Base-by-base conservation (phyloP, 2,329 filamentous ascomycete genomes). In the Claviceps paspali region DNA sequence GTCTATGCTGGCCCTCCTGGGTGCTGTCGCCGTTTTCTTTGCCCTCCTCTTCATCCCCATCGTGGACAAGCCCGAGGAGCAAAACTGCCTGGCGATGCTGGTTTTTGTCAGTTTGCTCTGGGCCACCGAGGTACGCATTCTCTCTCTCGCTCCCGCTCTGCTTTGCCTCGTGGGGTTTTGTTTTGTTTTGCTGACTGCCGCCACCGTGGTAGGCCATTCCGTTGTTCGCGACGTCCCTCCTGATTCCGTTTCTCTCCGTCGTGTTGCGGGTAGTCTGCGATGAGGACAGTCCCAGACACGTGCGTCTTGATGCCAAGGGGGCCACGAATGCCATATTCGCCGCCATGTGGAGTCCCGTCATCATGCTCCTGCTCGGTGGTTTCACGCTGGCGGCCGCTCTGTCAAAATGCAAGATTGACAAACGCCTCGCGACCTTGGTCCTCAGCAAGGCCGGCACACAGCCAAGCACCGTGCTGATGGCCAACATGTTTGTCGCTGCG, bases 271-370 rank as follows among this genome's bases (percentile, higher is more conserved):
- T 98, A 17, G 83, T 94, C 43, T 77, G 85, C 23, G 74, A 79
- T 23, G 83, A 92, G 37, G 72, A 76, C 5, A 47, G 51, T 2
- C 47, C 44, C 39, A 53, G 57, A 47, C 78, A 84, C 42, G 61
- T 64, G 31, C 75, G 88, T 17, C 68, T 98, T 6, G 70, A 72
- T n/a, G 74, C 86, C 3, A 87, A 87, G 54, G 70, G 76, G 30
- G 87, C 91, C 0, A 84, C 88, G 0, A 67, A 73, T 21, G 88
- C 82, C 50, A 81, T 95, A 40, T 96, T 98, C 50, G 70, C 85
- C 4, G 80, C 91, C 19, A 98, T 98, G 91, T 98, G 91, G 91
- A 95, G 88, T 3, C 88, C 91, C 0, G 91, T 98, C 38, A 98
- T 98, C 48, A 96, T 98, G 91, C 74, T 98, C 12, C 68, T 98